A percentile compares a stretch with the other conserved stretches of the same genome.
Conservation (phyloP, 2,329 filamentous ascomycete genomes). For the Penicillium olsonii region DNA sequence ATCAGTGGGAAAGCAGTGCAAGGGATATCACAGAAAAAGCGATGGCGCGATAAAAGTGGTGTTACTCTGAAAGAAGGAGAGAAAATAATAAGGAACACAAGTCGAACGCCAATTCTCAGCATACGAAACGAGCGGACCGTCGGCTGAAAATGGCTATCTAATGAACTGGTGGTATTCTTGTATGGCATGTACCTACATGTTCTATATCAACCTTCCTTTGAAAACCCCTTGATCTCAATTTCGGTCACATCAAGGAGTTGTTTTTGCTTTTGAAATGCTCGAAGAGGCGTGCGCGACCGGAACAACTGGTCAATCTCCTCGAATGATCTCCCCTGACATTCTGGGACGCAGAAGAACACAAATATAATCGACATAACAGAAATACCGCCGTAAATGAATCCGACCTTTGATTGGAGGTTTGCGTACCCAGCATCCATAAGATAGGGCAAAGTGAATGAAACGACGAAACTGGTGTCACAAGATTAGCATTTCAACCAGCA, state of each 20-base stretch:
- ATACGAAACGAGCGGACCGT: no score
- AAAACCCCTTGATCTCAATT: background rate
- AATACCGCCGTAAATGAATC: conserved; percentile 43
- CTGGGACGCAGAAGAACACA: conserved; percentile 22
- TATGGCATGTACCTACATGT: no score
- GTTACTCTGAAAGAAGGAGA: no score
- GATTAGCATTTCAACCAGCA: background rate
- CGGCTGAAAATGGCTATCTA: no score
- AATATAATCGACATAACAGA: conserved; percentile 23
- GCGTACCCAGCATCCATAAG: conserved; percentile 41
- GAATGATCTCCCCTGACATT: conserved; percentile 20
- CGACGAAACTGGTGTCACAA: conserved; percentile 20
- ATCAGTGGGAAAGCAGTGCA: conserved; percentile 12
- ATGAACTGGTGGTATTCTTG: no score
- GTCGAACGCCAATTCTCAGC: no score
- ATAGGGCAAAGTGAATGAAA: conserved; percentile 41
- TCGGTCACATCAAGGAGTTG: background rate
- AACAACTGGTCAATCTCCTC: conserved; percentile 26
- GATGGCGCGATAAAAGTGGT: no score
- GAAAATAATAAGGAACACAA: no score
- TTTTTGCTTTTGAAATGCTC: background rate
- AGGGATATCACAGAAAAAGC: background rate
- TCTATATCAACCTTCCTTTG: no score
- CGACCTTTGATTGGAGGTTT: conserved; percentile 37
- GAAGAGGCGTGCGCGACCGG: background rate